These are phyloP conservation scores for Myriosclerotinia duriaeana DNA, from an alignment of 2,329 filamentous ascomycete species.

Conservation along the genomic window DNA sequence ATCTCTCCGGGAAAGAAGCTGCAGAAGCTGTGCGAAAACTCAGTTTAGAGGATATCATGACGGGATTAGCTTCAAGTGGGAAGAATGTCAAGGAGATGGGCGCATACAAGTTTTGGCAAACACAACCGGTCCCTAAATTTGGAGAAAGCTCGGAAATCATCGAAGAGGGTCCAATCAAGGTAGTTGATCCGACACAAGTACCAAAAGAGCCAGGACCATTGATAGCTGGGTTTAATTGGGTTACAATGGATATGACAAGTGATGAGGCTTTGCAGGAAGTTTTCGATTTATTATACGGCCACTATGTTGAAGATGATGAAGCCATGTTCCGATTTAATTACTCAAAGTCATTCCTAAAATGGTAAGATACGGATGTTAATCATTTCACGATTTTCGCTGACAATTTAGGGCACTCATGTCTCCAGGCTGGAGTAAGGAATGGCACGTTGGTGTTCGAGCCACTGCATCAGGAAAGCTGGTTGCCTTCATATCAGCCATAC, in stretches of 20 bases:
- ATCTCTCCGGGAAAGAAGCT: conserved; percentile 44
- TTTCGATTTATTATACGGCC: conserved; percentile 84
- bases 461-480: conserved; percentile 82
- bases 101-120: conserved; percentile 98
- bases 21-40: conserved; percentile 60
- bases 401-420: conserved; percentile 79
- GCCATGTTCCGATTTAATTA: conserved; percentile 99
- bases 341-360: conserved; percentile 82
- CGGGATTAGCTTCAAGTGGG: conserved; percentile 70
- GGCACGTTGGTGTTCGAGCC: conserved; percentile 92
- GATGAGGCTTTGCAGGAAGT: conserved; percentile 82
- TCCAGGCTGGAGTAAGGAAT: conserved; percentile 89
- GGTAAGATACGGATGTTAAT: conserved; percentile 53
- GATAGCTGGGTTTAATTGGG: conserved; percentile 88
- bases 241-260: conserved; percentile 79
- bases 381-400: conserved; percentile 29
- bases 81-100: conserved; percentile 97
- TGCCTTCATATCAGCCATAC: conserved; percentile 93
- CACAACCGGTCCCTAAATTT: conserved; percentile 90
- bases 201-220: conserved; percentile 74
- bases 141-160: conserved; percentile 56
- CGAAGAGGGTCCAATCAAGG: conserved; percentile 80
- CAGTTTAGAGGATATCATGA: conserved; percentile 70
- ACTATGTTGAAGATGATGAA: conserved; percentile 97
- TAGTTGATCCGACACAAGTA: conserved; percentile 75